A percentile compares a stretch with the other conserved stretches of the same genome.
These are phyloP conservation scores for Umbilicus rupestris DNA, from an alignment of 164 flowering plant species.

Conservation along the genomic window DNA sequence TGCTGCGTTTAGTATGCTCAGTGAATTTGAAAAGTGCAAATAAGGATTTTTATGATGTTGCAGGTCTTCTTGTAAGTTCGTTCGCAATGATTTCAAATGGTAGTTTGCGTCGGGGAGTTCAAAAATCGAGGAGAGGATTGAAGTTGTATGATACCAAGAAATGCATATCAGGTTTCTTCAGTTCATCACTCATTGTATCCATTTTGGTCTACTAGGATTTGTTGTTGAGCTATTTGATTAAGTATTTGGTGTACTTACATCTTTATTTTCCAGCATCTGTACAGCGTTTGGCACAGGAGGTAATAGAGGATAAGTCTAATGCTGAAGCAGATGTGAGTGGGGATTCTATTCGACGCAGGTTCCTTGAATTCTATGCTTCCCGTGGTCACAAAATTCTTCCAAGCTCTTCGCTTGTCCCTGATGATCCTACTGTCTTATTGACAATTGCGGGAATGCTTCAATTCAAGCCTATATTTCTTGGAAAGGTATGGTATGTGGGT, in stretches of 20 bases:
- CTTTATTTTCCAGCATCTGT: slow-evolving; percentile 46
- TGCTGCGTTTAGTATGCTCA: not conserved
- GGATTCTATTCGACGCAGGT: slow-evolving; percentile 63
- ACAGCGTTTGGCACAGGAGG: slow-evolving; percentile 44
- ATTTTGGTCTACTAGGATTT: not conserved
- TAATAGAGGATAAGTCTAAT: slow-evolving; percentile 23
- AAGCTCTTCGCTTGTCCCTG: slow-evolving; percentile 94
- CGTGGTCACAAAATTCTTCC: slow-evolving; percentile 86
- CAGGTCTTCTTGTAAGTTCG: slow-evolving; percentile 17
- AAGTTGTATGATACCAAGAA: slow-evolving; percentile 15
- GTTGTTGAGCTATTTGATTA: slow-evolving; percentile 9
- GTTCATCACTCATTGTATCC: slow-evolving; percentile 6
- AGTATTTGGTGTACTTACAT: slow-evolving; percentile 5
- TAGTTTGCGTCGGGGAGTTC: slow-evolving; percentile 3
- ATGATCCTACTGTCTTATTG: slow-evolving; percentile 88
- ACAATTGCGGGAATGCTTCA: slow-evolving; percentile 99
- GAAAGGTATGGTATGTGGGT: slow-evolving; percentile 40
- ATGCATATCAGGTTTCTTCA: slow-evolving; percentile 36
- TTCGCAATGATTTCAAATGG: slow-evolving; percentile 16
- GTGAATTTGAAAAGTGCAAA: not conserved
- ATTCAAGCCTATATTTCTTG: slow-evolving; percentile 95
- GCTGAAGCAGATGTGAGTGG: slow-evolving; percentile 51
- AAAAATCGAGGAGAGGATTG: slow-evolving; percentile 10
- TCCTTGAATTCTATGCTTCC: slow-evolving; percentile 86
- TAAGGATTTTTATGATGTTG: not conserved